phyloP scores from a whole-genome alignment of 179 eudicot species.

The Beta lomatogona region DNA sequence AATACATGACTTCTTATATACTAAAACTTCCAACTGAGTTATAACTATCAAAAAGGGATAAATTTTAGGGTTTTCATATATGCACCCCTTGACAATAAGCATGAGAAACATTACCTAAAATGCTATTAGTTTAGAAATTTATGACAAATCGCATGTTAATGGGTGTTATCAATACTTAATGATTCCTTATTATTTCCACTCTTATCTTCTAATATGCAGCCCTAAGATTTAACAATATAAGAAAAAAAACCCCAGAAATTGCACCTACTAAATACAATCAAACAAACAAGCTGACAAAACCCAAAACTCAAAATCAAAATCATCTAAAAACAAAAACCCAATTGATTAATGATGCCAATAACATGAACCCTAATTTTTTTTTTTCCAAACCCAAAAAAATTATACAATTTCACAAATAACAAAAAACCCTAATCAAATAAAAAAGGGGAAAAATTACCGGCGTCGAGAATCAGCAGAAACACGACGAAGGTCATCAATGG shows the following conservation, averaged over 20 bases:
- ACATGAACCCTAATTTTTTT: conserved; percentile 9
- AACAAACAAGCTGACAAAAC: background rate
- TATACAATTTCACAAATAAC: background rate
- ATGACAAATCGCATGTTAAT: too few species aligned
- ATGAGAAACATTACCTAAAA: too few species aligned
- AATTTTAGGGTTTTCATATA: too few species aligned
- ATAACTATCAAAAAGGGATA: background rate
- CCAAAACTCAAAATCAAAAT: conserved; percentile 11
- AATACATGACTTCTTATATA: background rate
- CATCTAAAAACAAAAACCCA: conserved; percentile 4
- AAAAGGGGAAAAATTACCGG: conserved; percentile 40
- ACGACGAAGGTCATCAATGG: conserved; percentile 77
- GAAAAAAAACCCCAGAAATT: background rate
- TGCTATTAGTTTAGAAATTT: too few species aligned
- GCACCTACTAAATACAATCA: background rate
- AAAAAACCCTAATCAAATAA: background rate
- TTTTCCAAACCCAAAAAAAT: background rate
- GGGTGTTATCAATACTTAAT: too few species aligned
- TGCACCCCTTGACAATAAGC: too few species aligned
- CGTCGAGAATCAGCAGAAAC: conserved; percentile 79
- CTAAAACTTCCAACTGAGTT: background rate
- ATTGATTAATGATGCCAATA: background rate
- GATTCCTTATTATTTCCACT: too few species aligned
- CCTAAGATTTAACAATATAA: too few species aligned
- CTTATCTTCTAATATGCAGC: too few species aligned